Base-by-base conservation (phyloP, 2,329 filamentous ascomycete genomes). In the Verticillium albo-atrum region DNA sequence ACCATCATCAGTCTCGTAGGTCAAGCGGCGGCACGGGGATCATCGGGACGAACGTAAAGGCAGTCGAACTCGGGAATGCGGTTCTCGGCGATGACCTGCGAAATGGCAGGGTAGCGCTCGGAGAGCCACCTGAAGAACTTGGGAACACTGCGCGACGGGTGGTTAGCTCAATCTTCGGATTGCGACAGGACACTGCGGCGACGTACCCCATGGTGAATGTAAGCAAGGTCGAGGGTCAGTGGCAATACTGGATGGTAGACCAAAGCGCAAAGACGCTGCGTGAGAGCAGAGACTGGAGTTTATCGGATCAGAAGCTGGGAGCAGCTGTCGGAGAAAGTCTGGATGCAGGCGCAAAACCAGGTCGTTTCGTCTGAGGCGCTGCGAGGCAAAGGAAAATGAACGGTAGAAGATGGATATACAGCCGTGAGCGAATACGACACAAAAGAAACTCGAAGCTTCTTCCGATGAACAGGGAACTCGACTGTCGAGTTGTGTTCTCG, bases 91-190 rank as follows among this genome's bases (percentile, higher is more conserved):
- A 99, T 99, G 69, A 99, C 83, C 82, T 98, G 94, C 57, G 95
- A 99, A 75, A 99, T 99, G 63, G 95, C 88, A 59, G 95, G 95
- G 85, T 99, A 99, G 68, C 96, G 89, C 85, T 99, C 96, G 62
- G 93, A 97, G 83, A 99, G 90, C 95, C 96, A 99, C 85, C 95
- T 86, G 81, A 97, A 97, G 82, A 97, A 97, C 74, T 97, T 97
- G 72, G 90, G 90, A 65, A 87, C 83, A 82, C 84, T 84, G 63
- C 42, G 35, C 57, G 59, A 34, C 54, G 12, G 50, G 54, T 10
- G n/a, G 57, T 65, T 54, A 59, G 62, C 56, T 56, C 23, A 10
- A 27, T 12, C 30, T 47, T 3, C n/a, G 9, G 26, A 32, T n/a
- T 30, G 26, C 25, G 27, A 27, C 50, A 56, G 47, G 3, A 55